Conservation (phyloP, 495 filamentous ascomycete species). For the Aspergillus cavernicola region DNA sequence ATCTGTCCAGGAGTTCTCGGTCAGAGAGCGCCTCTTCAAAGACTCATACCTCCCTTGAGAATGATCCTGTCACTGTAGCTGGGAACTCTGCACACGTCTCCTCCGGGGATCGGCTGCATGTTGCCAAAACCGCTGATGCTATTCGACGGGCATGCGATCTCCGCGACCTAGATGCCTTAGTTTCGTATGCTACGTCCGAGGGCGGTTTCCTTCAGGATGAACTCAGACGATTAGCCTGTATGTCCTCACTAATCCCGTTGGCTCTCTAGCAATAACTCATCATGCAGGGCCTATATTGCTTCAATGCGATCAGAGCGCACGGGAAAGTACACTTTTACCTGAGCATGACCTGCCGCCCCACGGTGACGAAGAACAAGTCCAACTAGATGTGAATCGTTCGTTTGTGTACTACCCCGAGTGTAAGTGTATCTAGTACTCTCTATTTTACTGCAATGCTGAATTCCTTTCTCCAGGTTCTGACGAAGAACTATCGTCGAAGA, state of each 20-base stretch:
- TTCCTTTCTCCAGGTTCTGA: conserved; percentile 34
- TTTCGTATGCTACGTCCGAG: conserved; percentile 62
- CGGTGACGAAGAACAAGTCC: conserved; percentile 82
- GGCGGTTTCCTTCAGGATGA: conserved; percentile 78
- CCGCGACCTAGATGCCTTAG: conserved; percentile 59
- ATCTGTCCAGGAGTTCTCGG: background rate
- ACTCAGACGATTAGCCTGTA: conserved; percentile 81
- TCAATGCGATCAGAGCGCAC: conserved; percentile 42
- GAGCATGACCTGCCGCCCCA: conserved; percentile 62
- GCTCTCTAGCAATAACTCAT: conserved; percentile 4
- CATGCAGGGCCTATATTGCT: conserved; percentile 74
- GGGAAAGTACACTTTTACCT: conserved; percentile 20
- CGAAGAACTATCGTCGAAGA: conserved; percentile 59
- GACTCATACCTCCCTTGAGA: background rate
- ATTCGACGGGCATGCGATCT: conserved; percentile 67
- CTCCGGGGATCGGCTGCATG: conserved; percentile 1
- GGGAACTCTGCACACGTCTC: conserved; percentile 1
- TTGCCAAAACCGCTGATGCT: conserved; percentile 31
- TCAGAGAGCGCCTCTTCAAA: background rate
- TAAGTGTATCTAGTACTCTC: conserved; percentile 34
- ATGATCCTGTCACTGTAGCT: background rate
- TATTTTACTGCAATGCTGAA: background rate
- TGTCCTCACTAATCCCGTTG: conserved; percentile 33
- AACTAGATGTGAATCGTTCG: conserved; percentile 88
- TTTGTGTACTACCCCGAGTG: conserved; percentile 94